Conservation (phyloP, 805 yeast genomes). For the Cyberlindnera mrakii region DNA sequence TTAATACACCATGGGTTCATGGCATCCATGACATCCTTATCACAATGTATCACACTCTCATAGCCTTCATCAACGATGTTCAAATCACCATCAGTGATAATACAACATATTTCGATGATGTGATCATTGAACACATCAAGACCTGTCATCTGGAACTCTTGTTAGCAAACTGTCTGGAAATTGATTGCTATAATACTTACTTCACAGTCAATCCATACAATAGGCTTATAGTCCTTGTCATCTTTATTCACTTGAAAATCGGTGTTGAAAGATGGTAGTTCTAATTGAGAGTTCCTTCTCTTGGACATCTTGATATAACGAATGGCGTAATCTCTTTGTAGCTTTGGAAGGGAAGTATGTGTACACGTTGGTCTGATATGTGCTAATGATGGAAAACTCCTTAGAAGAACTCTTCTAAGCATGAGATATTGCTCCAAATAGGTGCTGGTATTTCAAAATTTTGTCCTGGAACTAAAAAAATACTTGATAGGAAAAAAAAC, state of each 20-base stretch:
- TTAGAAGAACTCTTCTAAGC: too few relatives aligned
- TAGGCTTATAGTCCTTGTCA: conserved; percentile 27
- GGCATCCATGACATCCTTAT: conserved; percentile 48
- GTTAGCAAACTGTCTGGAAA: not conserved
- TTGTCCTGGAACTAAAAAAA: too few relatives aligned
- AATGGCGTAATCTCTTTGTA: not conserved
- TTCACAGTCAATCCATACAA: conserved; percentile 97
- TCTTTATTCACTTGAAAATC: conserved; percentile 5
- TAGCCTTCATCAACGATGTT: conserved; percentile 71
- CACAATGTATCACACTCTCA: conserved; percentile 74
- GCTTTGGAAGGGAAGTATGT: too few relatives aligned
- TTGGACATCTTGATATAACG: conserved; percentile 4
- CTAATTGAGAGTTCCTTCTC: conserved; percentile 10
- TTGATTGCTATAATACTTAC: conserved; percentile 12
- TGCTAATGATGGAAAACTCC: too few relatives aligned
- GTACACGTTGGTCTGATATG: too few relatives aligned
- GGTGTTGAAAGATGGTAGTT: conserved; percentile 16
- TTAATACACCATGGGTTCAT: conserved; percentile 89
- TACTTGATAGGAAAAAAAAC: too few relatives aligned
- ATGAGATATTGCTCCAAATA: too few relatives aligned
- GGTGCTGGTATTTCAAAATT: too few relatives aligned
- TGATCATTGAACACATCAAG: conserved; percentile 71
- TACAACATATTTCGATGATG: conserved; percentile 87
- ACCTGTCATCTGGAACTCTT: conserved; percentile 70
- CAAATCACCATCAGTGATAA: conserved; percentile 80